Conservation (phyloP, 768 basidiomycete species). For the Podaxis mareebaensis region DNA sequence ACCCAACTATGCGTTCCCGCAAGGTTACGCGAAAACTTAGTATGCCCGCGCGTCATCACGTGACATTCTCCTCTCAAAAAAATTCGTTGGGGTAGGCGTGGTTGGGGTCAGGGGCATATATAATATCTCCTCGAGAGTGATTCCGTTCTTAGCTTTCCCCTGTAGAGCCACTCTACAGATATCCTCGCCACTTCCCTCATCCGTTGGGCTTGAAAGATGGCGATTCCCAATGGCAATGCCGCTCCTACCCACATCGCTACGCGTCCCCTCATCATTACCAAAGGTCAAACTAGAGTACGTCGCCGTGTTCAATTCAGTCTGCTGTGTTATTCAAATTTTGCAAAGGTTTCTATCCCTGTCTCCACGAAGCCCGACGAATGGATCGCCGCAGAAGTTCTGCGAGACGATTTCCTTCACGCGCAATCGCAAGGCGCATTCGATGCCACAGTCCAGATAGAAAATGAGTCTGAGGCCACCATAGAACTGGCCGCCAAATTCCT, state of each 20-base stretch:
- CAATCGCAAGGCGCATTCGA: conserved; percentile 61
- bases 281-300: conserved; percentile 55
- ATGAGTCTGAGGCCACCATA: conserved; percentile 63
- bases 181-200: conserved; percentile 22
- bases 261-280: conserved; percentile 49
- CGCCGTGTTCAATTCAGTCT: neutral
- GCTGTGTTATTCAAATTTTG: conserved; percentile 15
- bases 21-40: neutral
- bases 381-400: conserved; percentile 89
- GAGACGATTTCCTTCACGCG: conserved; percentile 81
- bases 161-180: conserved; percentile 26
- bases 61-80: conserved; percentile 31
- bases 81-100: conserved; percentile 43
- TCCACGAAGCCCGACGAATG: conserved; percentile 81
- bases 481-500: conserved; percentile 86
- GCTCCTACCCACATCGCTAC: conserved; percentile 38
- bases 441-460: conserved; percentile 50
- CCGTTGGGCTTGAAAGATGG: conserved; percentile 31
- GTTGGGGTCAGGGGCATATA: conserved; percentile 46
- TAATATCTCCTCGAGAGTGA: conserved; percentile 29
- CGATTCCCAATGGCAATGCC: conserved; percentile 40
- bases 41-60: conserved; percentile 32
- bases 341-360: conserved; percentile 83
- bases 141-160: conserved; percentile 24
- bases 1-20: neutral